Evolutionary conservation across 1,139 yeast species (phyloP).

Genomic region (Blastobotrys apis): DNA sequence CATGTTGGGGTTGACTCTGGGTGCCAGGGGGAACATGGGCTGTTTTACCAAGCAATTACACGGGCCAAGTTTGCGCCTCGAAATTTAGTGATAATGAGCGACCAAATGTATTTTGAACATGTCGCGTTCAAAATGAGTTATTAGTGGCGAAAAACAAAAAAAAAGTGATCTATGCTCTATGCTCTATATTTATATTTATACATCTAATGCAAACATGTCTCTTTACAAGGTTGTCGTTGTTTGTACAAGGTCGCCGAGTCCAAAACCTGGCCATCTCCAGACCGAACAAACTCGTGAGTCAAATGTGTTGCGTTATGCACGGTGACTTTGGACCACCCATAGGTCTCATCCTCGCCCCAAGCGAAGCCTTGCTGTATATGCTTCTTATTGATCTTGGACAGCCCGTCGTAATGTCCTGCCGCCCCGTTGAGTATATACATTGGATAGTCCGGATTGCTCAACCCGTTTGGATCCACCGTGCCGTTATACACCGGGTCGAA

Average conservation of each 20-base stretch:
- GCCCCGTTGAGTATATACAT: conserved; percentile 32
- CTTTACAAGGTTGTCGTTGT: no score
- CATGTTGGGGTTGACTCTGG: not conserved
- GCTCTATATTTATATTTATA: no score
- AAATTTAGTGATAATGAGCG: no score
- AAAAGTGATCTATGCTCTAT: no score
- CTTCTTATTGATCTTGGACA: conserved; percentile 20
- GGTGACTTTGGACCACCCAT: conserved; percentile 38
- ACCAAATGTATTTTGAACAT: no score
- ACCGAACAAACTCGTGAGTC: conserved; percentile 40
- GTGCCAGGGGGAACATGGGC: not conserved
- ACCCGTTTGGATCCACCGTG: conserved; percentile 27
- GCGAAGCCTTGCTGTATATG: conserved; percentile 8
- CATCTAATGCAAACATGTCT: no score
- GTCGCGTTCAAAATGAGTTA: no score
- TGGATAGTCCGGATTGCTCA: conserved; percentile 30
- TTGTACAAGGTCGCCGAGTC: conserved; percentile 31
- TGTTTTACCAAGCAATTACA: not conserved
- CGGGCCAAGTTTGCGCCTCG: not conserved
- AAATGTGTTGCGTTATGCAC: conserved; percentile 50
- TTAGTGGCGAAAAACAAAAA: no score
- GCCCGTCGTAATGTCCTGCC: conserved; percentile 33
- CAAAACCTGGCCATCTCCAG: conserved; percentile 41
- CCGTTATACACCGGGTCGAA: conserved; percentile 24
- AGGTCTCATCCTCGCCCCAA: conserved; percentile 17